Percentiles rank a stretch among this genome's conserved stretches.
Evolutionary conservation across 2,329 filamentous ascomycete genomes (phyloP).

Genomic region (Cucurbitaria berberidis): DNA sequence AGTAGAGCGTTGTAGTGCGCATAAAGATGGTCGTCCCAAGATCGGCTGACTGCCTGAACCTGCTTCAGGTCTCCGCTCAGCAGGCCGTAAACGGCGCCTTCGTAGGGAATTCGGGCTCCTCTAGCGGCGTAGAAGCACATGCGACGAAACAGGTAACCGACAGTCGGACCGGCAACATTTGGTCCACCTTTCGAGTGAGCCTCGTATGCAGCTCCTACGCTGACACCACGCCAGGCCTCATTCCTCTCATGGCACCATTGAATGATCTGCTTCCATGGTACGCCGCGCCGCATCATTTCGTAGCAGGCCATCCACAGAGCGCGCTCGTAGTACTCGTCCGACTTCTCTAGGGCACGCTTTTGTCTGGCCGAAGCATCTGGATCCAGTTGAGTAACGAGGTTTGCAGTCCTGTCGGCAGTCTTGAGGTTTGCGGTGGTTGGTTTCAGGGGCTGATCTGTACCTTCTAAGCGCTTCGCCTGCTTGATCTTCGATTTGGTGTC

Average conservation of each 20-base stretch:
- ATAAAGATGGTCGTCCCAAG: conserved; percentile 88
- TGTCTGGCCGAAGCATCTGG: conserved; percentile 89
- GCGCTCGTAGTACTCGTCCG: conserved; percentile 87
- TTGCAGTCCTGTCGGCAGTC: conserved; percentile 57
- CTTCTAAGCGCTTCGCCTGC: conserved; percentile 78
- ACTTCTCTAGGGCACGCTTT: conserved; percentile 73
- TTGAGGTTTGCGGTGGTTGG: conserved; percentile 55
- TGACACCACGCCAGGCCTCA: conserved; percentile 87
- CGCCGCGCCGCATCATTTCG: conserved; percentile 88
- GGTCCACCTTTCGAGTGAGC: conserved; percentile 49
- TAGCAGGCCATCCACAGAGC: conserved; percentile 94
- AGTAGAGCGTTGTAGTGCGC: conserved; percentile 86
- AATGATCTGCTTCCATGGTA: conserved; percentile 72
- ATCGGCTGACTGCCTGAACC: conserved; percentile 76
- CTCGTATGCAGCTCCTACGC: conserved; percentile 73
- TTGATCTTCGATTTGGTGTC: conserved; percentile 92
- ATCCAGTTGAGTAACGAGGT: conserved; percentile 84
- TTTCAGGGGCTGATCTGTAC: conserved; percentile 33
- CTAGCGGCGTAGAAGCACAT: conserved; percentile 78
- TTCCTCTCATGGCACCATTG: conserved; percentile 87
- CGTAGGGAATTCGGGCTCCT: conserved; percentile 74
- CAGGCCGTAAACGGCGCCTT: conserved; percentile 88
- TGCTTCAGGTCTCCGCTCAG: conserved; percentile 83
- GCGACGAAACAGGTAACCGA: conserved; percentile 70
- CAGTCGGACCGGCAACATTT: conserved; percentile 47